Base-by-base conservation (phyloP, 768 basidiomycete species). In the Tylopilus sp. region DNA sequence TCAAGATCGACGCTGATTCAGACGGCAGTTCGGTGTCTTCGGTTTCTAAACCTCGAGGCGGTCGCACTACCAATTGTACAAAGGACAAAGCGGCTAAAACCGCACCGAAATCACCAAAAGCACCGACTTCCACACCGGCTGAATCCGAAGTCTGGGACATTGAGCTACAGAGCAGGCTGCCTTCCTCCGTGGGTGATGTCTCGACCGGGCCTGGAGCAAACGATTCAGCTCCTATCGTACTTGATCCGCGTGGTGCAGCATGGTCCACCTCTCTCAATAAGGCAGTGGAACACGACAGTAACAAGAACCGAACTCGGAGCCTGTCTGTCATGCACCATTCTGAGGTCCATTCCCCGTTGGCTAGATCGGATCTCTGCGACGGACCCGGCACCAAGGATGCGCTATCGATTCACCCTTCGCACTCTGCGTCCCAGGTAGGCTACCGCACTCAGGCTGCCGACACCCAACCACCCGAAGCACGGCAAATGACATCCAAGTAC, bases 141-240 rank as follows among this genome's bases (percentile, higher is more conserved):
- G 67, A 60, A 48, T 83, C 83, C 10, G 69, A 73, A 18, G 57
- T 77, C 8, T 85, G 83, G 83, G 79, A 78, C 53, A 80, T 85
- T 25, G 83, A 84, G 57, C 42, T 63, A 13, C 71, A 75, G 47
- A 59, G 65, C 50, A 51, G 55, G 25, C 55, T 62, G 25, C 51
- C 66, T 51, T 62, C 65, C 46, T 57, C 67, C 54, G 45, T 12
- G 20, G 4, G 48, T 6, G 48, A 58, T 40, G 43, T 55, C 42
- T 51, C 57, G 23, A 56, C 60, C 40, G 60, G 57, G 1, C 57
- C 55, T n/a, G 59, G 46, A 22, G 47, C 21, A 18, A 44, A 33
- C 36, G 30, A 33, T 15, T 40, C 66, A 20, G 57, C 40, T 20
- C 72, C 73, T 20, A 63, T 75, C 35, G 52, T 78, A 22, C 43